Evolutionary conservation across 306 rosid species (phyloP), one percentile per base, ranked within the genome.

Genomic region (Erythrophleum fordii): DNA sequence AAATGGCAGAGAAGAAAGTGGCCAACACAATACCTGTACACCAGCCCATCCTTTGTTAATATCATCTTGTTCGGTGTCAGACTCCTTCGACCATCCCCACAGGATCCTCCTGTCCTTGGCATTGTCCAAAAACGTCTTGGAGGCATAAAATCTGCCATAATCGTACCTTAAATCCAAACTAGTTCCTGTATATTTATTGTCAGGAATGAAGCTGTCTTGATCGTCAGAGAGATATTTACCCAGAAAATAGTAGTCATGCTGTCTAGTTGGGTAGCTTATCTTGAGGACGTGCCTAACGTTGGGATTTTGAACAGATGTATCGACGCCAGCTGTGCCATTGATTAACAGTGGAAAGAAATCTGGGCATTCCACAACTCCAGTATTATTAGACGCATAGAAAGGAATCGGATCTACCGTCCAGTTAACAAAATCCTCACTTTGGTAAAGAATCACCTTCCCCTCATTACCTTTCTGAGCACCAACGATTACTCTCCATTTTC

Each of bases 11-110:
- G n/a, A n/a, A n/a, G n/a, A n/a, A n/a, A n/a, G n/a, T n/a, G n/a
- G n/a, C n/a, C n/a, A n/a, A n/a, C n/a, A n/a, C n/a, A n/a, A n/a
- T n/a, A 92, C 95, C 93, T 90, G 95, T 58, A 92, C 55, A 37
- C 97, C 97, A 18, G 95, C 86, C 97, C 97, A 92, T 70, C 91
- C 95, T 87, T 89, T 90, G 35, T 56, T 49, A 55, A 77, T 79
- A 56, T 83, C 93, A 80, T 87, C 89, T 25, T 77, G 80, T 12
- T 20, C 42, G 13, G 84, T 77, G 55, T 83, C 89, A 22, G 84
- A 83, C 73, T 83, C 89, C 3, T 86, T 79, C 28, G 72, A 84
- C 89, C 89, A 86, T 17, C 78, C 86, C 86, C 91, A 90, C 39
- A 90, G 49, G 77, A 90, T 69, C 64, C 91, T 83, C 71, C 89